Conservation (phyloP, 2,329 filamentous ascomycete genomes). For the Trichophyton equinum region DNA sequence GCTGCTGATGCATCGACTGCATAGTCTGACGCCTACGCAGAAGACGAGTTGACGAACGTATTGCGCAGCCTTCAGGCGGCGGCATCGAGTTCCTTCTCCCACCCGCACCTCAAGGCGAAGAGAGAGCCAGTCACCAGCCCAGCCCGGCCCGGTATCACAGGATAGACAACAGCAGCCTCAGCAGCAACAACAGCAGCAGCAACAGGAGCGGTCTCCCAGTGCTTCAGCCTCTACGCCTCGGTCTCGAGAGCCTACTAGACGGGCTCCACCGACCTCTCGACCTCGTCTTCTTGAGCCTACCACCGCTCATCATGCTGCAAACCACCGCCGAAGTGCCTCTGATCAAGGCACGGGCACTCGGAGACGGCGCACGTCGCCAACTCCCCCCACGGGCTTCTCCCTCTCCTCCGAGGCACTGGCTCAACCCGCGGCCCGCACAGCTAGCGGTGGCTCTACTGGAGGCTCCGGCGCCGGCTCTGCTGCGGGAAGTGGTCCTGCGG, state of each 20-base stretch:
- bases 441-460: not conserved
- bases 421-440: not conserved
- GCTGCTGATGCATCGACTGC: slow-evolving; percentile 71
- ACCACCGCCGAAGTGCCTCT: slow-evolving; percentile 26
- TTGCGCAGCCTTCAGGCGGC: slow-evolving; percentile 76
- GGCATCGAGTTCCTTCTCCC: slow-evolving; percentile 39
- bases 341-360: slow-evolving; percentile 24
- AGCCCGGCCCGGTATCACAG: not conserved
- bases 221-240: not conserved
- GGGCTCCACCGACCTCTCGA: slow-evolving; percentile 19
- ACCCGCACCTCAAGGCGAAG: not conserved
- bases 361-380: slow-evolving; percentile 24
- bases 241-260: not conserved
- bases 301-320: slow-evolving; percentile 14
- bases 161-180: not conserved
- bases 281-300: slow-evolving; percentile 25
- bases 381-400: not conserved
- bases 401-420: slow-evolving; percentile 2
- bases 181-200: too few species aligned
- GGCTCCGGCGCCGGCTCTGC: not conserved
- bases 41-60: slow-evolving; percentile 82
- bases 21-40: slow-evolving; percentile 73
- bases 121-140: not conserved
- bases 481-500: not conserved
- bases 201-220: not conserved